These are phyloP conservation scores for Tulasnella sp. DNA, from an alignment of 768 basidiomycete species.

Conservation along the genomic window DNA sequence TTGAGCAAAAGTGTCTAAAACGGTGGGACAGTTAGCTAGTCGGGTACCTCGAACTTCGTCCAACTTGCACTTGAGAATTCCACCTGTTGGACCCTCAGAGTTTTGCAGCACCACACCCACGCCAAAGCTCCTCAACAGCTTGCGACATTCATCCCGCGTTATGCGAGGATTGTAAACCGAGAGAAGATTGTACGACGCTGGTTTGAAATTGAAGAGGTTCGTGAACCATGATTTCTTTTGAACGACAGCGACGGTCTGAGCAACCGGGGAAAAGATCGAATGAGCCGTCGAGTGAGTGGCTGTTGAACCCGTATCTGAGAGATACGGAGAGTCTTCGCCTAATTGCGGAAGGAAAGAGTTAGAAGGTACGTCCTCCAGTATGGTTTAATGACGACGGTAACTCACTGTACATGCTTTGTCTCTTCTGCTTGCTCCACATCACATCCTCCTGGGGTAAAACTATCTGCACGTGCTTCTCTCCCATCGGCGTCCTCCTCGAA, in stretches of 20 bases:
- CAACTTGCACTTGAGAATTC: conserved; percentile 70
- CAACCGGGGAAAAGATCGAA: conserved; percentile 30
- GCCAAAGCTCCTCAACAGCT: conserved; percentile 66
- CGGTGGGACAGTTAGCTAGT: not conserved
- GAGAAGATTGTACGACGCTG: conserved; percentile 53
- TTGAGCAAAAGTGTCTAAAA: not conserved
- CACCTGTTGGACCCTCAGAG: conserved; percentile 42
- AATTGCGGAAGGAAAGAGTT: not conserved
- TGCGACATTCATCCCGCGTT: conserved; percentile 61
- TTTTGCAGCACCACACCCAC: conserved; percentile 59
- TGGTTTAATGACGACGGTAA: not conserved
- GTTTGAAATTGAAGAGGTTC: conserved; percentile 82
- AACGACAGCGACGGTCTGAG: conserved; percentile 37
- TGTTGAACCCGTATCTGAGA: not conserved
- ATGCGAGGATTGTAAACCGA: conserved; percentile 49
- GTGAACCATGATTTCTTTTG: conserved; percentile 76
- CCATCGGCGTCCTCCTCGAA: conserved; percentile 30
- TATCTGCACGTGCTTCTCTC: conserved; percentile 47
- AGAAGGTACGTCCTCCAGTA: not conserved
- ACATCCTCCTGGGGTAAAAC: conserved; percentile 43
- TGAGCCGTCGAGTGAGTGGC: not conserved
- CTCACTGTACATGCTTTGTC: not conserved
- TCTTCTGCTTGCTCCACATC: conserved; percentile 3
- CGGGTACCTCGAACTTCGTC: conserved; percentile 52
- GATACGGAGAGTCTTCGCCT: conserved; percentile 18